These are phyloP conservation scores for Litsea cubeba DNA, from an alignment of 164 flowering plant genomes.

Conservation along the genomic window DNA sequence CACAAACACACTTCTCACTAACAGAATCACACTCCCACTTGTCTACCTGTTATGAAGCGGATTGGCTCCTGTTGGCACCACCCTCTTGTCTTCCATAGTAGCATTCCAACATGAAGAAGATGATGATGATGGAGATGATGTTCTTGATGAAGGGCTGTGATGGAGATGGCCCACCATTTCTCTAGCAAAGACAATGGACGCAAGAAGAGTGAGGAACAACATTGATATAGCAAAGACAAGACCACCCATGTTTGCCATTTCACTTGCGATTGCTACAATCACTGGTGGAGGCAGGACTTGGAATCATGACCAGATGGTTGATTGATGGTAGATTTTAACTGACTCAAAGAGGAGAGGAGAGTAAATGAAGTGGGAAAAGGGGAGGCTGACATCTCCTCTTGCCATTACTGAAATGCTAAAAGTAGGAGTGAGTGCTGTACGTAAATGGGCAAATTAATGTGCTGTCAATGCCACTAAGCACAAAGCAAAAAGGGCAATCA, in stretches of 20 bases:
- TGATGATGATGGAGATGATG: background rate
- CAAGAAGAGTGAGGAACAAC: background rate
- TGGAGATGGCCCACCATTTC: background rate
- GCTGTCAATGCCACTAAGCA: background rate
- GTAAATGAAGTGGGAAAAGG: constrained; percentile 1
- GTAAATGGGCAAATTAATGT: background rate
- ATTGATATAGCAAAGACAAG: background rate
- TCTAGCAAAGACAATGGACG: constrained; percentile 1
- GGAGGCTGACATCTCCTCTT: too few species aligned
- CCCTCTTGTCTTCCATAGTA: constrained; percentile 8
- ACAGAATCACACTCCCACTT: background rate
- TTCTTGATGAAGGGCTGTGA: background rate
- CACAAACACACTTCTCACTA: background rate
- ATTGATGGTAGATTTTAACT: background rate
- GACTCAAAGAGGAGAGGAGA: background rate
- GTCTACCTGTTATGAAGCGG: constrained; percentile 18
- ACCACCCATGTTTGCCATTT: background rate
- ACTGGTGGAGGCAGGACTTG: background rate
- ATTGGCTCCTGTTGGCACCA: constrained; percentile 12
- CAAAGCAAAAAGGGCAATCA: background rate
- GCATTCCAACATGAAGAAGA: background rate
- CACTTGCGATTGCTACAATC: background rate
- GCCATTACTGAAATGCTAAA: background rate
- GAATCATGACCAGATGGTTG: constrained; percentile 3
- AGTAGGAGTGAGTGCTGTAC: background rate